Evolutionary conservation across 2,329 filamentous ascomycete genomes (phyloP).

Genomic region (Tolypocladium amazonense): DNA sequence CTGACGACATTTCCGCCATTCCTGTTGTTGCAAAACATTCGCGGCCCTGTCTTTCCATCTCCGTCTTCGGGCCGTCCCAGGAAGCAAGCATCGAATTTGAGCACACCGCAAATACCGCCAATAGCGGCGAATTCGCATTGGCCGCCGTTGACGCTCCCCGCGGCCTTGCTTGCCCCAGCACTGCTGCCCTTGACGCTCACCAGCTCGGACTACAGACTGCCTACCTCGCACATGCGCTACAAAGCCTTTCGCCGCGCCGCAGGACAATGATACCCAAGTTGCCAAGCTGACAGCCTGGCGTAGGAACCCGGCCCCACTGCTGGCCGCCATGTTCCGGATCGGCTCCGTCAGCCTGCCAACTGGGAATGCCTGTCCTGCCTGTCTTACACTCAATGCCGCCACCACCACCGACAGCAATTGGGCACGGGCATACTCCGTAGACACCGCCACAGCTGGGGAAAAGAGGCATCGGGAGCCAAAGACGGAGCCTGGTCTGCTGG

Average conservation of each 20-base stretch:
- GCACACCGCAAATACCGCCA: not conserved
- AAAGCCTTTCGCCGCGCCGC: not conserved
- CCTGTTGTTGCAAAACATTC: not conserved
- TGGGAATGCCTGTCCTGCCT: not conserved
- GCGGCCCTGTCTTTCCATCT: not conserved
- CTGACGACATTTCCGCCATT: not conserved
- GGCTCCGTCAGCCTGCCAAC: not conserved
- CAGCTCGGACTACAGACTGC: not conserved
- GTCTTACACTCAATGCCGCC: not conserved
- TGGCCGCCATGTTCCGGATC: constrained; percentile 1
- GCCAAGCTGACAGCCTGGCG: not conserved
- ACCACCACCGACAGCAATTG: not conserved
- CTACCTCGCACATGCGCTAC: not conserved
- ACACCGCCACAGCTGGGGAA: not conserved
- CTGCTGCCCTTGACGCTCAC: not conserved
- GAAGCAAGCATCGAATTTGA: no score
- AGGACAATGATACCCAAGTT: not conserved
- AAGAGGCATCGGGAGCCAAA: not conserved
- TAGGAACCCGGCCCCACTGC: not conserved
- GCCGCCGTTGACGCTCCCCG: not conserved
- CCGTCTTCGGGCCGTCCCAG: not conserved
- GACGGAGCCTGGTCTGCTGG: not conserved
- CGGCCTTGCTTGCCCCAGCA: not conserved
- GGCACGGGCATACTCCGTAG: no score
- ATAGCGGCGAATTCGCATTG: not conserved